Evolutionary conservation across 2,329 filamentous ascomycete species (phyloP).

Genomic region (Calonectria leucothoes): DNA sequence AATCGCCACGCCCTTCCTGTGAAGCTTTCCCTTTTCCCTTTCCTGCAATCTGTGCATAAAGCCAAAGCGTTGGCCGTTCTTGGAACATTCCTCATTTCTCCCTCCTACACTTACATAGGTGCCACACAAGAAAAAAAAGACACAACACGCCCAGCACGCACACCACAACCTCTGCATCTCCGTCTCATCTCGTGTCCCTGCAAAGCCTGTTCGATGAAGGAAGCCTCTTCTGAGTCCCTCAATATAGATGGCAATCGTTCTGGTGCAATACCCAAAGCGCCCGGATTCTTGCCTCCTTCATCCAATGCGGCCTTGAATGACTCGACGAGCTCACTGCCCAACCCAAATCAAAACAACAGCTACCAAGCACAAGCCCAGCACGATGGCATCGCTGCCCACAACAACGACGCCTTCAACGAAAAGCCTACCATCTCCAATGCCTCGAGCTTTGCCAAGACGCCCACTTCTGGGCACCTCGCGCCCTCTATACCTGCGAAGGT

Average conservation of each 20-base stretch:
- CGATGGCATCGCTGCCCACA: conserved; percentile 14
- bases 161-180: not conserved
- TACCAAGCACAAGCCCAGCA: not conserved
- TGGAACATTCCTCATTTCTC: not conserved
- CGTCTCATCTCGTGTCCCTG: conserved; percentile 12
- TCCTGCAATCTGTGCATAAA: conserved; percentile 5
- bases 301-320: conserved; percentile 33
- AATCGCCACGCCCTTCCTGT: conserved; percentile 4
- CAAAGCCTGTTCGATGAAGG: conserved; percentile 69
- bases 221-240: conserved; percentile 65
- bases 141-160: not conserved
- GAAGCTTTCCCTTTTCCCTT: not conserved
- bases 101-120: not conserved
- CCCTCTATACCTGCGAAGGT: conserved; percentile 59
- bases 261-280: conserved; percentile 64
- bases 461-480: conserved; percentile 41
- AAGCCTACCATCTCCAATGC: conserved; percentile 29
- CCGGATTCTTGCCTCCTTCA: conserved; percentile 55
- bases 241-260: conserved; percentile 68
- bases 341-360: conserved; percentile 13
- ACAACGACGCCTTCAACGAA: conserved; percentile 26
- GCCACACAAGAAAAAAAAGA: not conserved
- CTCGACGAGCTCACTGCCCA: conserved; percentile 20
- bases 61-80: conserved; percentile 1
- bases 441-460: conserved; percentile 41